These are phyloP conservation scores for Chimonanthus salicifolius DNA, from an alignment of 164 flowering plant species.

Conservation along the genomic window DNA sequence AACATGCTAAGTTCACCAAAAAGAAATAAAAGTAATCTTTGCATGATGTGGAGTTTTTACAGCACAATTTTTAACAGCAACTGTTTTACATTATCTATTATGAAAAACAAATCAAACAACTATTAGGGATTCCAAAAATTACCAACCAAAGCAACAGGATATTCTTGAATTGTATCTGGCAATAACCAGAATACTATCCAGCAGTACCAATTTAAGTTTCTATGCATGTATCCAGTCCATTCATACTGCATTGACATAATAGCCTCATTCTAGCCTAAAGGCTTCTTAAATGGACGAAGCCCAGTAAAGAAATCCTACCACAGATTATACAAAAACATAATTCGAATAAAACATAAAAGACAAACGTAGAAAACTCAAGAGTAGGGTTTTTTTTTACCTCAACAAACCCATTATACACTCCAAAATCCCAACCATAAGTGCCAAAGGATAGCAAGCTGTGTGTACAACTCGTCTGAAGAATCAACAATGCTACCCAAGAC, in stretches of 20 bases:
- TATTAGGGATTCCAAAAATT: neutral
- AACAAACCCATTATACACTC: constrained; percentile 88
- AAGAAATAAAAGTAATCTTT: no score
- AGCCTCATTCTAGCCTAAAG: neutral
- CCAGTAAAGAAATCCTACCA: neutral
- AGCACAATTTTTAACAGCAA: neutral
- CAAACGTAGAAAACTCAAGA: no score
- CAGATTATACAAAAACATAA: no score
- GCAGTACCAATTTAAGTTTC: neutral
- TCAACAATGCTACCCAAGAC: constrained; percentile 65
- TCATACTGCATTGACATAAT: neutral
- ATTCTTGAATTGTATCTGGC: neutral
- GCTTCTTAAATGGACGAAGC: neutral
- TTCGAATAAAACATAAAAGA: no score
- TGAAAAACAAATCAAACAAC: no score
- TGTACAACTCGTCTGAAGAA: constrained; percentile 68
- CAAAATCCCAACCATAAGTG: constrained; percentile 91
- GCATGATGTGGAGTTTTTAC: neutral
- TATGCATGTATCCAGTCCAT: neutral
- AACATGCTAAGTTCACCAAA: no score
- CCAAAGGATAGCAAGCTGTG: constrained; percentile 89
- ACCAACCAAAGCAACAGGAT: neutral
- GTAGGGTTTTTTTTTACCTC: constrained; percentile 37
- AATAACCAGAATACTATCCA: neutral
- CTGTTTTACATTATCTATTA: neutral